A percentile compares a stretch with the other conserved stretches of the same genome.
phyloP scores from a whole-genome alignment of 306 rosid genomes.

The Vigna reflexopilosa region DNA sequence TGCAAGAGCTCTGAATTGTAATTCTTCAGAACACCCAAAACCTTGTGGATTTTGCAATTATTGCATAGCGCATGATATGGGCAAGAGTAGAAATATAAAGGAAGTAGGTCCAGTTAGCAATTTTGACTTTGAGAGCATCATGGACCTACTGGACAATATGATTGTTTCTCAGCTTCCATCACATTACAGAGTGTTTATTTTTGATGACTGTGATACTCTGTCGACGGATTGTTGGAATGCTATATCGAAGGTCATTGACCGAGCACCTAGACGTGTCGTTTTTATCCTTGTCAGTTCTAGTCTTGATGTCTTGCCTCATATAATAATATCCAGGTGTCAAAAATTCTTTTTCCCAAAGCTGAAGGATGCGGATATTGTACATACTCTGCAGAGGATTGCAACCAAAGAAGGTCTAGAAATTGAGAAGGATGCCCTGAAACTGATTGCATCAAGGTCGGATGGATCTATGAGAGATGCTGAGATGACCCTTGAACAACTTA shows the following conservation, averaged over 20 bases:
- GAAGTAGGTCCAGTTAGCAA: constrained; percentile 95
- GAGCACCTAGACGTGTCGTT: constrained; percentile 96
- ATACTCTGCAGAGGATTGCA: constrained; percentile 82
- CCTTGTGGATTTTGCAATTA: constrained; percentile 97
- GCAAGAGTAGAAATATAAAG: constrained; percentile 78
- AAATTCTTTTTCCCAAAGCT: constrained; percentile 95
- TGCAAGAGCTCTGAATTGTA: constrained; percentile 94
- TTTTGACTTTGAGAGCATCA: constrained; percentile 84
- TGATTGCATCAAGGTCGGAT: constrained; percentile 93
- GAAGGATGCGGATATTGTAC: constrained; percentile 87
- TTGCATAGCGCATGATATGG: constrained; percentile 80
- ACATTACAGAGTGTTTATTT: constrained; percentile 84
- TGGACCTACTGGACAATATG: constrained; percentile 84
- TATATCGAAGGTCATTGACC: constrained; percentile 94
- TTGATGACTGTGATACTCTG: constrained; percentile 90
- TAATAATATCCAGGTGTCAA: constrained; percentile 97
- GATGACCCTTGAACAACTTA: constrained; percentile 98
- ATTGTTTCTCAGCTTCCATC: constrained; percentile 76
- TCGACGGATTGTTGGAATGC: constrained; percentile 92
- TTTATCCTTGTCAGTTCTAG: constrained; percentile 95
- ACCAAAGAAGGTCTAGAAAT: constrained; percentile 84
- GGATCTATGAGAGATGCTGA: constrained; percentile 98
- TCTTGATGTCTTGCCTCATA: constrained; percentile 97
- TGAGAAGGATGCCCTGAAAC: constrained; percentile 94
- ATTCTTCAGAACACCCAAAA: constrained; percentile 74